Percentiles rank a stretch among this genome's conserved stretches.
Conservation (phyloP, 2,329 filamentous ascomycete genomes). For the Cordyceps cateniannulata region DNA sequence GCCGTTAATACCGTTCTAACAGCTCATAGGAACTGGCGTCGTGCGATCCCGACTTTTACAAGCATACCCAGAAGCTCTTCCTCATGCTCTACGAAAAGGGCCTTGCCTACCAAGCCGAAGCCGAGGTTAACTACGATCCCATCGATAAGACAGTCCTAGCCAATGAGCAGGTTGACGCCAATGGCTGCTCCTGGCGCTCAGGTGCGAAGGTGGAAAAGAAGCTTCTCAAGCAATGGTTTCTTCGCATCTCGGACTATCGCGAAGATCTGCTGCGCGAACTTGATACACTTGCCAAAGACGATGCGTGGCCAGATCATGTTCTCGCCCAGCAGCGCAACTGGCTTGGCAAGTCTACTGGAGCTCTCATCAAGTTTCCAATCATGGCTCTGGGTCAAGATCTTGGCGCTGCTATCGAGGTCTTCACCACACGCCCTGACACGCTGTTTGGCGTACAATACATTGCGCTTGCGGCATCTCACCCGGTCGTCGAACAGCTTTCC, state of each 20-base stretch:
- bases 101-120: slow-evolving; percentile 76
- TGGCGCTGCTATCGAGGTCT: slow-evolving; percentile 58
- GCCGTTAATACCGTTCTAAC: background rate
- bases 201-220: slow-evolving; percentile 77
- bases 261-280: slow-evolving; percentile 67
- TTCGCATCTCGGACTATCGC: slow-evolving; percentile 74
- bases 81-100: slow-evolving; percentile 67
- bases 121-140: slow-evolving; percentile 84
- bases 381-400: slow-evolving; percentile 34
- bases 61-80: slow-evolving; percentile 83
- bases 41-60: slow-evolving; percentile 79
- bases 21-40: slow-evolving; percentile 66
- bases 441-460: slow-evolving; percentile 83
- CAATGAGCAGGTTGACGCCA: slow-evolving; percentile 87
- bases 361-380: slow-evolving; percentile 64
- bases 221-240: slow-evolving; percentile 81
- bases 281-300: slow-evolving; percentile 54
- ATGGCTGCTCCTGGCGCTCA: slow-evolving; percentile 80
- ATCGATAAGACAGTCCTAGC: slow-evolving; percentile 84
- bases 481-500: slow-evolving; percentile 57
- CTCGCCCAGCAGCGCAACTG: slow-evolving; percentile 80
- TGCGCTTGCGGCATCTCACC: slow-evolving; percentile 68
- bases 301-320: slow-evolving; percentile 76
- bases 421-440: slow-evolving; percentile 80
- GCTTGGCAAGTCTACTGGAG: slow-evolving; percentile 74